Evolutionary conservation across 2,329 filamentous ascomycete species (phyloP).

Genomic region (Penicillium freii): DNA sequence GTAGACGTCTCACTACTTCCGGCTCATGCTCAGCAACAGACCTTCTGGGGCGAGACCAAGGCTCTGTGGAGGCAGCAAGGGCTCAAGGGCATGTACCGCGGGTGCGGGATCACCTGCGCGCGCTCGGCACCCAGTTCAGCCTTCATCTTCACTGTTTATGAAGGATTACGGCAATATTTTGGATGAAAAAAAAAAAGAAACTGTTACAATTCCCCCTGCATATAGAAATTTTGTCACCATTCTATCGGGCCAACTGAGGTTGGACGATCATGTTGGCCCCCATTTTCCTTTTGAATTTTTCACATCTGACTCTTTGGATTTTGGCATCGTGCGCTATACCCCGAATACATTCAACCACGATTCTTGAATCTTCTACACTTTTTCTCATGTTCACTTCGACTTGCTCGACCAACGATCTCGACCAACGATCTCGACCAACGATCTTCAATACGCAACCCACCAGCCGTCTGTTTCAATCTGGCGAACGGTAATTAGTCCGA

Average conservation of each 20-base stretch:
- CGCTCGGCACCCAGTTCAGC: constrained; percentile 93
- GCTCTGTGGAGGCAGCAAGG: constrained; percentile 81
- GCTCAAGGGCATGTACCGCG: constrained; percentile 81
- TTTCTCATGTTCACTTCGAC: not conserved
- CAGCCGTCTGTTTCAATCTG: not conserved
- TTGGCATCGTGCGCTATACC: constrained; percentile 11
- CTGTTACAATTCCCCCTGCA: constrained; percentile 4
- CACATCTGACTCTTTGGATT: constrained; percentile 2
- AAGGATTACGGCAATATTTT: constrained; percentile 73
- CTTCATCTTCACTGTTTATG: constrained; percentile 95
- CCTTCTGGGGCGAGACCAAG: constrained; percentile 70
- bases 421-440: not conserved
- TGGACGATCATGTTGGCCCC: not conserved
- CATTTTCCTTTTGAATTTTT: not conserved
- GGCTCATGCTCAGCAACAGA: constrained; percentile 54
- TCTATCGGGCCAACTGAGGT: not conserved
- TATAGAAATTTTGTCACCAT: constrained; percentile 7
- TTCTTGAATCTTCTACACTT: not conserved
- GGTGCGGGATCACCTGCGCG: constrained; percentile 88
- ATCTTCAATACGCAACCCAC: not conserved
- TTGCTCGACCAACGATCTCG: not conserved
- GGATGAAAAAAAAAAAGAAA: constrained; percentile 26
- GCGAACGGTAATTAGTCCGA: not conserved
- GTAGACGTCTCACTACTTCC: constrained; percentile 56
- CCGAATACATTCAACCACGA: constrained; percentile 1